Conservation (phyloP, 2,329 filamentous ascomycete species). For the Colletotrichum sp. region DNA sequence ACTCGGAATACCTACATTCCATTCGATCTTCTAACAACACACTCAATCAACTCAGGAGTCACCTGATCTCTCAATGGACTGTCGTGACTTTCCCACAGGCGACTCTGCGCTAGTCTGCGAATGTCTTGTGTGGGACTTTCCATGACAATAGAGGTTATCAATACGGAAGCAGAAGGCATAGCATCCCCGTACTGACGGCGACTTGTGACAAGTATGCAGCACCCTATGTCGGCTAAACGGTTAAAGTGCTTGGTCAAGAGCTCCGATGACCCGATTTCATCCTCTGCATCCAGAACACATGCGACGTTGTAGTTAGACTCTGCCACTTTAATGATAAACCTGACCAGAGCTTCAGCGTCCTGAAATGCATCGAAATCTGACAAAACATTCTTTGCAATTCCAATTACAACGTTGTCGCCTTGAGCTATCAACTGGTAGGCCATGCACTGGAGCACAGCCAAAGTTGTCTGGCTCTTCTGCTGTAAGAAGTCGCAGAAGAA, state of each 20-base stretch:
- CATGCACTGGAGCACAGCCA: background rate
- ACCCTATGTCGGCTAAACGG: background rate
- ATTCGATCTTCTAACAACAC: background rate
- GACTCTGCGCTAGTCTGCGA: background rate
- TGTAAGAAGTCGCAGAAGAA: background rate
- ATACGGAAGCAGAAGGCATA: background rate
- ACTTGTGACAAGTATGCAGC: background rate
- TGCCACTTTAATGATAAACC: background rate
- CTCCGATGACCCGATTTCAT: background rate
- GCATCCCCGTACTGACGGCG: accelerated
- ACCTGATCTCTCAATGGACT: background rate
- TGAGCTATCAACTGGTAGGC: background rate
- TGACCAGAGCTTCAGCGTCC: background rate
- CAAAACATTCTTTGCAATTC: accelerated
- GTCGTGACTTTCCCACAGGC: background rate
- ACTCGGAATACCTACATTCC: background rate
- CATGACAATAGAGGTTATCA: background rate
- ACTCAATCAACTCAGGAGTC: background rate
- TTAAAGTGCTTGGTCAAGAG: background rate
- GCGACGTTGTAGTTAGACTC: background rate
- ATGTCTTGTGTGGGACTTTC: background rate
- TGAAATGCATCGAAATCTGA: background rate
- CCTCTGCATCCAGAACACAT: background rate
- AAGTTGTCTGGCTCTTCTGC: background rate
- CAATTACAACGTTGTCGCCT: background rate